Base-by-base conservation (phyloP, 768 basidiomycete genomes). In the Boletus vermiculosoides region DNA sequence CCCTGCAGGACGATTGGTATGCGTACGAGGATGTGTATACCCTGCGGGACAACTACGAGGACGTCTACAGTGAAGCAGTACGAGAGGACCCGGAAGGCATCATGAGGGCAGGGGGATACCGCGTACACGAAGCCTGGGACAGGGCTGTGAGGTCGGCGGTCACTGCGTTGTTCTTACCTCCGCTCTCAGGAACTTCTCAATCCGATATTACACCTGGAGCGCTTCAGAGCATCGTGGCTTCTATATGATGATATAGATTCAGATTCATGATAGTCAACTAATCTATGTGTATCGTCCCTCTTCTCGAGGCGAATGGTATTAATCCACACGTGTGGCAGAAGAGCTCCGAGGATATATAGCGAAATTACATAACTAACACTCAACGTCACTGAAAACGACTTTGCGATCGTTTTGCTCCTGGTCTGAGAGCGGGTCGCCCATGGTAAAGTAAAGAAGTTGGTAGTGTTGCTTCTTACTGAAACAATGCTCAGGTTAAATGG, bases 31-130 rank as follows among this genome's bases (percentile, higher is more conserved):
- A 90, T 62, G 77, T 79, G 74, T 90, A 81, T 65, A 70, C 73
- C 23, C 52, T 91, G 50, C 73, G 64, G n/a, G 74, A 74, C 31
- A 76, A 77, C 13, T 94, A 94, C 71, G 77, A 85, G 48, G 91
- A 92, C 63, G 80, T 86, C 41, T 76, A 81, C 63, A 91, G 88
- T 61, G 89, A 90, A 55, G 86, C 87, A 15, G 87, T 92, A 20
- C 76, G 88, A 63, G 81, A 82, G 63, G 90, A 92, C 66, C 73
- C 83, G 55, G 89, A 89, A 58, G 88, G 87, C 15, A 84, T 87
- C 62, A 89, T 88, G 87, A 78, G 86, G 42, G 92, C 84, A 22
- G 93, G 92, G 10, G 93, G 93, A 10, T 95, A 92, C 68, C 78
- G 75, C 59, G 77, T 91, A 5, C 85, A 90, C 58, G 89, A 94